These are phyloP conservation scores for Mycena sanguinolenta DNA, from an alignment of 768 basidiomycete genomes.

Conservation along the genomic window DNA sequence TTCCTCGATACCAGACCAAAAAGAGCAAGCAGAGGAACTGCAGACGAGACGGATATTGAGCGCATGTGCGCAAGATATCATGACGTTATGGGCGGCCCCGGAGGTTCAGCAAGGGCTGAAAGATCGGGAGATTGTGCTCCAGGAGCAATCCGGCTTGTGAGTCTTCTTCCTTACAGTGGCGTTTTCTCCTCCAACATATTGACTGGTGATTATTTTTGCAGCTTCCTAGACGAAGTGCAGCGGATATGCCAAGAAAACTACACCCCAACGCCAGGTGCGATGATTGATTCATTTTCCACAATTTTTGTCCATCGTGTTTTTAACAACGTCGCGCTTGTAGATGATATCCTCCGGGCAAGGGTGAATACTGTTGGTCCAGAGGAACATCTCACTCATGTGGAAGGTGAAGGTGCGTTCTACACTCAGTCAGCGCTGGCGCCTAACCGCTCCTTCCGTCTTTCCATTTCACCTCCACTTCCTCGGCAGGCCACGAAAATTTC, in stretches of 20 bases:
- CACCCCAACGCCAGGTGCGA: slow-evolving; percentile 63
- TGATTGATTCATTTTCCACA: too few species aligned
- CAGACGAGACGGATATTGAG: slow-evolving; percentile 62
- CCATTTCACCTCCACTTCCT: neutral
- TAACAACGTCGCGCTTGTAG: slow-evolving; percentile 45
- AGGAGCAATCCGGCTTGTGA: slow-evolving; percentile 75
- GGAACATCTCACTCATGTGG: slow-evolving; percentile 68
- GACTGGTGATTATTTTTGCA: slow-evolving; percentile 38
- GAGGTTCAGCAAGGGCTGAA: slow-evolving; percentile 58
- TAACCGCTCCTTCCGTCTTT: neutral
- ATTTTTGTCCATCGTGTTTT: slow-evolving; percentile 3
- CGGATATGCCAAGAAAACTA: slow-evolving; percentile 67
- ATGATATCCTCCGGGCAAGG: slow-evolving; percentile 75
- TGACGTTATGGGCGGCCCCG: slow-evolving; percentile 64
- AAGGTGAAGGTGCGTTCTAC: slow-evolving; percentile 48
- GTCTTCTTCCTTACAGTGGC: slow-evolving; percentile 42
- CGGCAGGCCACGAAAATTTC: slow-evolving; percentile 45
- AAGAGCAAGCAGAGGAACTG: slow-evolving; percentile 50
- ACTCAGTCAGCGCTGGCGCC: neutral
- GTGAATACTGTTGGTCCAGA: slow-evolving; percentile 76
- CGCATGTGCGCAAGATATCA: slow-evolving; percentile 68
- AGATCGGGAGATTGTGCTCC: slow-evolving; percentile 59
- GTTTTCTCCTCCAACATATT: too few species aligned
- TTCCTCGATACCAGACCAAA: slow-evolving; percentile 31
- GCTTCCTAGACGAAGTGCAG: slow-evolving; percentile 69